Evolutionary conservation across 148 eudicot species (phyloP), one percentile per base, ranked within the genome.

Genomic region (Fagopyrum tataricum): DNA sequence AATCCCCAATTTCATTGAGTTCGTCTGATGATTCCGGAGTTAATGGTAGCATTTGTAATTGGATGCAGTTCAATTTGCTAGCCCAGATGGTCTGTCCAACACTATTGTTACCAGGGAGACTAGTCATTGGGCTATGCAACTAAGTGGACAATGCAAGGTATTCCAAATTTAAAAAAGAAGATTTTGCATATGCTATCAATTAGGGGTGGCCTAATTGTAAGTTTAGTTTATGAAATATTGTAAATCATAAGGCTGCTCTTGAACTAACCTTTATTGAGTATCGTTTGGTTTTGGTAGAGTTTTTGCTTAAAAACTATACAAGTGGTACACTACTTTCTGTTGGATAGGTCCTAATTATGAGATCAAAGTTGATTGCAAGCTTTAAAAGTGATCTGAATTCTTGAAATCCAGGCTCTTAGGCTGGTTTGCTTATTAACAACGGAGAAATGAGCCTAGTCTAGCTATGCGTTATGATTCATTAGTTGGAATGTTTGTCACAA

Each of bases 121-220:
- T 59, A 21, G 39, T 59, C 39, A 59, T 24, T 24, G 40, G 17
- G 39, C 37, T 59, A 10, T 24, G 66, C 66, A 23, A 59, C 15
- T 59, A 59, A 59, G 66, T 59, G 66, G 39, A 5, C 66, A 59
- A 59, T 59, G 31, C 66, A 23, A 59, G 66, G 40, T 55, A 24
- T 24, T 59, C 39, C 66, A 23, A 23, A 2, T 24, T 24, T 9
- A 23, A 59, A 24, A 59, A 13, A 5, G n/a, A 23, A 59, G 11
- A 13, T 24, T 20, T 24, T 10, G 26, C 39, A 24, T 59, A 59
- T 59, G 20, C 26, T 21, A 49, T 3, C 37, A 31, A 31, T 31
- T 31, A 31, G 37, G 37, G 37, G 37, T 31, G 55, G 52, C 17
- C n/a, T 2, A 48, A 48, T n/a, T 48, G 23, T 9, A 9, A 58